phyloP scores from a whole-genome alignment of 805 yeast genomes.

The Lachancea nothofagi region DNA sequence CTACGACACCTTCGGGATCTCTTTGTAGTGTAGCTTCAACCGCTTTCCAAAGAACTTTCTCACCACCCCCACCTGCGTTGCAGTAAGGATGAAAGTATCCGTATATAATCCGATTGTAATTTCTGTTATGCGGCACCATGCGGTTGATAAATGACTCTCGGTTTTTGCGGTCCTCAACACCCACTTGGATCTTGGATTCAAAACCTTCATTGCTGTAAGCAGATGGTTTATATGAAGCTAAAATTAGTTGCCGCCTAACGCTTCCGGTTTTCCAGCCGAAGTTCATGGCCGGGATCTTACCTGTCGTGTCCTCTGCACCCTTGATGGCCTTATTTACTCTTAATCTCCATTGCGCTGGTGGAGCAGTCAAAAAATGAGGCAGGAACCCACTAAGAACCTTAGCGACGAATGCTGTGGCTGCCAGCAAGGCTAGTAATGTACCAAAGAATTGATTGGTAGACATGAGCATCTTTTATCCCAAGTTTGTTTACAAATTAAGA shows the following conservation, averaged over 20 bases:
- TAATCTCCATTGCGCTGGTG: constrained; percentile 17
- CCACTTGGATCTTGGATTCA: constrained; percentile 7
- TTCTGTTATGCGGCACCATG: constrained; percentile 12
- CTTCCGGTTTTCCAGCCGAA: constrained; percentile 29
- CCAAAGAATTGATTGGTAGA: neutral
- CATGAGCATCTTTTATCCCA: neutral
- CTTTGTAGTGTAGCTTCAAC: constrained; percentile 59
- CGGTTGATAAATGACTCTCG: constrained; percentile 14
- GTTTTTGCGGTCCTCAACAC: constrained; percentile 9
- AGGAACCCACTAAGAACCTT: constrained; percentile 7
- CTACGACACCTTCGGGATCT: constrained; percentile 48
- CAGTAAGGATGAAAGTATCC: constrained; percentile 97
- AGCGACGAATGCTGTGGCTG: neutral
- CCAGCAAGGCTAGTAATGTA: neutral
- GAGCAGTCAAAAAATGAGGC: constrained; percentile 14
- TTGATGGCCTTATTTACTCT: constrained; percentile 17
- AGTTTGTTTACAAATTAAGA: too few relatives aligned
- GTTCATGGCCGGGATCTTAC: constrained; percentile 15
- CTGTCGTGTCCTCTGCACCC: constrained; percentile 12
- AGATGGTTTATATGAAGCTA: constrained; percentile 30
- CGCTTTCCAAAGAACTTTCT: constrained; percentile 93
- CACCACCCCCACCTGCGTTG: constrained; percentile 98
- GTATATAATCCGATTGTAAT: constrained; percentile 37
- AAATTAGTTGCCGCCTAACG: constrained; percentile 36
- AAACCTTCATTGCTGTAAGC: constrained; percentile 19